Percentiles rank a stretch among this genome's conserved stretches.
Conservation (phyloP, 371 early-diverging fungal species). For the Rhizopus microsporus region DNA sequence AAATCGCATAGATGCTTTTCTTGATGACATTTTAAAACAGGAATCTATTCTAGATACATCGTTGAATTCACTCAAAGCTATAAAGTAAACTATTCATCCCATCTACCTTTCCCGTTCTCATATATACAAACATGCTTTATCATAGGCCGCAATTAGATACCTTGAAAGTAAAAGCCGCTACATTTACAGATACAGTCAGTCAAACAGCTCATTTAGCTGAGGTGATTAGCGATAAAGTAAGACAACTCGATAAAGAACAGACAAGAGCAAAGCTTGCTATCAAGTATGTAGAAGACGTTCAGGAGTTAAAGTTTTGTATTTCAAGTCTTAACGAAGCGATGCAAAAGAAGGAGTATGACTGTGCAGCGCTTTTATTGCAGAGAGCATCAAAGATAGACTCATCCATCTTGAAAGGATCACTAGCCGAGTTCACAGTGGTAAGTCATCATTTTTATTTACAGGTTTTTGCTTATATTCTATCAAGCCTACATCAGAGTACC, state of each 20-base stretch:
- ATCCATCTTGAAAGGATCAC: constrained; percentile 67
- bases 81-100: constrained; percentile 43
- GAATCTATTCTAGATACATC: constrained; percentile 28
- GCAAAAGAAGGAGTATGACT: constrained; percentile 69
- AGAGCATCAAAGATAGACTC: constrained; percentile 65
- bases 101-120: neutral
- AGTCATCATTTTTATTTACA: constrained; percentile 2
- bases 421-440: constrained; percentile 69
- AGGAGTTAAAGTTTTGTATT: constrained; percentile 76
- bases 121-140: constrained; percentile 3
- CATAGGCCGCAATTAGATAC: constrained; percentile 64
- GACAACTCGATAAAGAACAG: constrained; percentile 82
- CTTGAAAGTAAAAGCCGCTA: constrained; percentile 53
- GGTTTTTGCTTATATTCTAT: neutral
- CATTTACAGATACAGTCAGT: constrained; percentile 60
- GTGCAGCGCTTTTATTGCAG: constrained; percentile 72
- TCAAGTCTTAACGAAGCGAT: constrained; percentile 75
- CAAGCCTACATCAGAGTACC: constrained; percentile 62
- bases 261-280: constrained; percentile 73
- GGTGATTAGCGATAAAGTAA: constrained; percentile 78
- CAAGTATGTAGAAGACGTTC: constrained; percentile 71
- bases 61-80: constrained; percentile 38
- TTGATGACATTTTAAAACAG: constrained; percentile 57
- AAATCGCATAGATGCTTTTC: constrained; percentile 60
- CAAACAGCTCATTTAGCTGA: constrained; percentile 77